Conservation (phyloP, 192 early-diverging fungal genomes). For the Coemansia asiatica region DNA sequence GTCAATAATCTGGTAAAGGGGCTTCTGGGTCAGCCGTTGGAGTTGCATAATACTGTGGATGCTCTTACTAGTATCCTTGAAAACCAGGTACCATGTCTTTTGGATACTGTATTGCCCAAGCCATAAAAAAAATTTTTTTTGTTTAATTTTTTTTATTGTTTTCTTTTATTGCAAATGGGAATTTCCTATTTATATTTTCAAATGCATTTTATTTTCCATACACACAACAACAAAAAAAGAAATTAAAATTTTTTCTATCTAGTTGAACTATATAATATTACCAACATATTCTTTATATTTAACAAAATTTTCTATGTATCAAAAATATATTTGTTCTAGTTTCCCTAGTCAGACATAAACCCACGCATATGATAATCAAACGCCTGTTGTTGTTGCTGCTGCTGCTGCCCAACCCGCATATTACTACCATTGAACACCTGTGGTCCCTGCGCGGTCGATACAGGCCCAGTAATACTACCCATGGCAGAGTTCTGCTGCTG, state of each 20-base stretch:
- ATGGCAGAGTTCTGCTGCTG: slow-evolving; percentile 8
- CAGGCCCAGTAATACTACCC: background rate
- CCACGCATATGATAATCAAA: slow-evolving; percentile 14
- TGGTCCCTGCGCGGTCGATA: background rate
- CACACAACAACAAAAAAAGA: background rate
- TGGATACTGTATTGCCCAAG: slow-evolving; percentile 44
- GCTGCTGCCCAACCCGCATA: slow-evolving; percentile 13
- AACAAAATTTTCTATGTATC: too few species aligned
- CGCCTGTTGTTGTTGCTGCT: slow-evolving; percentile 9
- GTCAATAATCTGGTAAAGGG: slow-evolving; percentile 51
- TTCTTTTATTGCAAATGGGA: too few species aligned
- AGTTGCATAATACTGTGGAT: slow-evolving; percentile 43
- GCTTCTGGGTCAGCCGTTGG: slow-evolving; percentile 33
- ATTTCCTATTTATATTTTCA: slow-evolving; percentile 1
- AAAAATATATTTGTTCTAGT: slow-evolving; percentile 4
- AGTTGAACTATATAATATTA: too few species aligned
- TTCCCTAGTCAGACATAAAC: slow-evolving; percentile 8
- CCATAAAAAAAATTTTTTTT: slow-evolving; percentile 17
- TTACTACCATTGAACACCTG: background rate
- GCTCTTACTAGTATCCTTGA: slow-evolving; percentile 36
- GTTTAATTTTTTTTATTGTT: background rate
- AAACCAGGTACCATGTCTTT: slow-evolving; percentile 48
- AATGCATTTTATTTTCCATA: background rate
- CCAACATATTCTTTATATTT: too few species aligned
- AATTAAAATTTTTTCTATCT: too few species aligned